Evolutionary conservation across 805 yeast species (phyloP).

Genomic region (Alloascoidea africana): DNA sequence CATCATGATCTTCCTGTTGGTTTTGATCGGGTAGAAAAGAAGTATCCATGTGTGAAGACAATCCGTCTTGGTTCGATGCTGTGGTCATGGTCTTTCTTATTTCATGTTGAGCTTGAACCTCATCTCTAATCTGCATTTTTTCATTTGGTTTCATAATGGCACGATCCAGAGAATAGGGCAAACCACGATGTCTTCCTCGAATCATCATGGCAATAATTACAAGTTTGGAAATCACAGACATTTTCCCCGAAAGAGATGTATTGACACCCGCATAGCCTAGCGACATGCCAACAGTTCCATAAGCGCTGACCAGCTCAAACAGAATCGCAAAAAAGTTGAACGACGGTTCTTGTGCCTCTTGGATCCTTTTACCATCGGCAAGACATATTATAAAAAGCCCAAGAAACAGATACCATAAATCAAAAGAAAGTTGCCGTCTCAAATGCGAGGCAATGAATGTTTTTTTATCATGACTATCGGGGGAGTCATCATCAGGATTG

Average conservation of each 20-base stretch:
- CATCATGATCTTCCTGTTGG: background rate
- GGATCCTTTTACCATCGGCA: conserved; percentile 57
- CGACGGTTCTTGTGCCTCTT: conserved; percentile 24
- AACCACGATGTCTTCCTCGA: conserved; percentile 92
- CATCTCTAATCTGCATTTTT: conserved; percentile 12
- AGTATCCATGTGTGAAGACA: background rate
- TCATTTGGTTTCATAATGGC: conserved; percentile 80
- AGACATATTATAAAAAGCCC: conserved; percentile 80
- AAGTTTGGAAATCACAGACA: conserved; percentile 60
- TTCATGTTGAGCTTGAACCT: conserved; percentile 1
- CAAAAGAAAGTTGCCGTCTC: conserved; percentile 84
- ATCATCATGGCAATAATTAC: conserved; percentile 82
- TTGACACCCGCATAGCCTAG: conserved; percentile 60
- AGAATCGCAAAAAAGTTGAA: conserved; percentile 60
- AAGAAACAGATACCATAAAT: conserved; percentile 82
- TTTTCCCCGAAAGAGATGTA: conserved; percentile 62
- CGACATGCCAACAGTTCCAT: conserved; percentile 92
- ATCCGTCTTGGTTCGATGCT: background rate
- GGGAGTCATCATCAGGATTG: conserved; percentile 16
- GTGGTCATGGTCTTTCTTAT: background rate
- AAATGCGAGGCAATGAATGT: conserved; percentile 71
- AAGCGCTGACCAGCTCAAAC: conserved; percentile 88
- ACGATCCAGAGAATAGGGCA: conserved; percentile 86
- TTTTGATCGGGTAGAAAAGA: too few species aligned
- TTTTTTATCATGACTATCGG: conserved; percentile 11